Conservation (phyloP, 352 stramenopile genomes). For the Halophytophthora polymorphica region DNA sequence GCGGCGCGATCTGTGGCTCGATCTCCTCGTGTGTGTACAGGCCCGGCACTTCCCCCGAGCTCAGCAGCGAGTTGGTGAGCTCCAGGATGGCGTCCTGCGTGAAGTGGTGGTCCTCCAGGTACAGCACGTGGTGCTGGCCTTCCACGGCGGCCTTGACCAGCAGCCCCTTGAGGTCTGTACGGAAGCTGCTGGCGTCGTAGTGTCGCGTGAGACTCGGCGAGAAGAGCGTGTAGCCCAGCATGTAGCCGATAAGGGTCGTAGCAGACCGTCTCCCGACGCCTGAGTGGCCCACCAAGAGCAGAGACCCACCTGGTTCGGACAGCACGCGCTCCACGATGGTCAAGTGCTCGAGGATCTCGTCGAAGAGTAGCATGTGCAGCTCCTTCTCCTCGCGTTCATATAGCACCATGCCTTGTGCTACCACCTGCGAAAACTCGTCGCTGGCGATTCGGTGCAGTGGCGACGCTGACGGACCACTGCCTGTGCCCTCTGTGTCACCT, state of each 20-base stretch:
- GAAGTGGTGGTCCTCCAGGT: slow-evolving; percentile 94
- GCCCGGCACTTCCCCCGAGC: slow-evolving; percentile 89
- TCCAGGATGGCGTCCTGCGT: slow-evolving; percentile 88
- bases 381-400: slow-evolving; percentile 95
- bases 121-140: slow-evolving; percentile 84
- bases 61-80: slow-evolving; percentile 91
- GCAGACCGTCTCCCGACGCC: slow-evolving; percentile 88
- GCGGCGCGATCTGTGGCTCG: slow-evolving; percentile 83
- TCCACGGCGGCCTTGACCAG: slow-evolving; percentile 85
- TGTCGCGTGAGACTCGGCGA: slow-evolving; percentile 75
- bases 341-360: slow-evolving; percentile 91
- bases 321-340: slow-evolving; percentile 88
- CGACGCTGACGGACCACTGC: slow-evolving; percentile 17
- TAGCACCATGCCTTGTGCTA: slow-evolving; percentile 89
- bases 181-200: slow-evolving; percentile 76
- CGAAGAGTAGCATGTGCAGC: slow-evolving; percentile 92
- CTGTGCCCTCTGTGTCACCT: slow-evolving; percentile 11
- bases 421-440: slow-evolving; percentile 83
- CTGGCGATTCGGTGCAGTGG: slow-evolving; percentile 56
- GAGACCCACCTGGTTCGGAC: slow-evolving; percentile 77
- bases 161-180: slow-evolving; percentile 86
- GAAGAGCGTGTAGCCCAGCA: slow-evolving; percentile 88
- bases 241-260: slow-evolving; percentile 82
- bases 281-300: slow-evolving; percentile 87
- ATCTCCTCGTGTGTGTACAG: slow-evolving; percentile 94